A percentile compares a stretch with the other conserved stretches of the same genome.
These are phyloP conservation scores for Neurospora sp. DNA, from an alignment of 495 filamentous ascomycete genomes.

Conservation along the genomic window DNA sequence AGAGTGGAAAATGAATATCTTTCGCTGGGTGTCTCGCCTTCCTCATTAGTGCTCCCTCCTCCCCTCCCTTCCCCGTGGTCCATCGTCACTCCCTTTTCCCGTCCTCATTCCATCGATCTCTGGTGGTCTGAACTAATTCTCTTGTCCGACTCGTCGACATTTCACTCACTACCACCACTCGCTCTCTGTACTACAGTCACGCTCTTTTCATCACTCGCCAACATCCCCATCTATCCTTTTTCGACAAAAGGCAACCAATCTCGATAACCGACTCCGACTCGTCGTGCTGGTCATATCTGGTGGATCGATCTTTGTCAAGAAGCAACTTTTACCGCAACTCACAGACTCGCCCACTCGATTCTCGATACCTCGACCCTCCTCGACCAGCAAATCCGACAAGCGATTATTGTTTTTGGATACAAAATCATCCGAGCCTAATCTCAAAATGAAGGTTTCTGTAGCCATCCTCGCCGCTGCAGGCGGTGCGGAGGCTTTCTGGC, in stretches of 20 bases:
- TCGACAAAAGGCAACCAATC: background rate
- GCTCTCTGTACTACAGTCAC: background rate
- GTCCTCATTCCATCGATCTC: background rate
- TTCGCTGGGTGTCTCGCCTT: background rate
- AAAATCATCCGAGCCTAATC: background rate
- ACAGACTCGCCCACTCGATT: background rate
- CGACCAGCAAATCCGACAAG: background rate
- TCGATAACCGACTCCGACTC: background rate
- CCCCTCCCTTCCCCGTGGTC: background rate
- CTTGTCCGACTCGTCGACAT: background rate
- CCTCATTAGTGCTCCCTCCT: background rate
- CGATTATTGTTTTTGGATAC: background rate
- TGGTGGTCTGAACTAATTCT: background rate
- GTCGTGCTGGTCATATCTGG: background rate
- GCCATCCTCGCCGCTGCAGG: slow-evolving; percentile 19
- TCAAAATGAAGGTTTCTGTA: slow-evolving; percentile 22
- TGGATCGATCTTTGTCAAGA: background rate
- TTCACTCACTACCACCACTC: background rate
- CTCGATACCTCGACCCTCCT: background rate
- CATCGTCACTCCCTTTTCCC: background rate
- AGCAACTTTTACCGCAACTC: background rate
- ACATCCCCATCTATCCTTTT: background rate
- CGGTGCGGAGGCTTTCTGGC: slow-evolving; percentile 65
- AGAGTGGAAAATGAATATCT: background rate
- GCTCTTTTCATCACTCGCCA: background rate